These are phyloP conservation scores for Fonsecaea erecta DNA, from an alignment of 2,329 filamentous ascomycete genomes.

Conservation along the genomic window DNA sequence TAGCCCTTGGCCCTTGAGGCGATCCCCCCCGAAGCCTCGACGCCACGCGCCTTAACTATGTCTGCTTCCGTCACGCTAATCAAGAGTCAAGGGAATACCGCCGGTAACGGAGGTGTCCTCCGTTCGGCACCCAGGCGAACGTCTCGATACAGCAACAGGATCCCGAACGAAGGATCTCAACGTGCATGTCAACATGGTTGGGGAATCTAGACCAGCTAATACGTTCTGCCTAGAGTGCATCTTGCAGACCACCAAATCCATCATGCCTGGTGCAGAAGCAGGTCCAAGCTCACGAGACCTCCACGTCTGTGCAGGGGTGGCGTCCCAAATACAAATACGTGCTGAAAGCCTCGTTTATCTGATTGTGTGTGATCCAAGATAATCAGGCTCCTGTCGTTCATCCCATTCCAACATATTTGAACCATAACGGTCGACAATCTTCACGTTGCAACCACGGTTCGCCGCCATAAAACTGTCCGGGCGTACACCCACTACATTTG, in stretches of 20 bases:
- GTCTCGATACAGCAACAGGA: neutral
- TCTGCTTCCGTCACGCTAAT: neutral
- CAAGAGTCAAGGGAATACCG: neutral
- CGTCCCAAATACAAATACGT: slow-evolving; percentile 6
- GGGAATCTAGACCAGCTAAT: slow-evolving; percentile 3
- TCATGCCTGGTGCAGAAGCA: neutral
- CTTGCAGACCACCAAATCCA: neutral
- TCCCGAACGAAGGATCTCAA: neutral
- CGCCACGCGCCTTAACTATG: slow-evolving; percentile 15
- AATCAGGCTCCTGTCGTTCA: slow-evolving; percentile 48
- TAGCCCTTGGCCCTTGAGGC: too few relatives aligned
- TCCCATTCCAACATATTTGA: slow-evolving; percentile 87
- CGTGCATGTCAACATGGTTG: neutral
- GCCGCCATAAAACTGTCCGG: slow-evolving; percentile 86
- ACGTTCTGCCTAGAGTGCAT: neutral
- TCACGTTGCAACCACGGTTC: slow-evolving; percentile 83
- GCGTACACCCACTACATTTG: slow-evolving; percentile 87
- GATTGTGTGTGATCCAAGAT: neutral
- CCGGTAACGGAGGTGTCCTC: neutral
- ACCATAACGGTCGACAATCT: slow-evolving; percentile 95
- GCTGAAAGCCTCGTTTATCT: neutral
- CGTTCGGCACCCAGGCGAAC: neutral
- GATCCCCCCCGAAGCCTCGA: slow-evolving; percentile 17
- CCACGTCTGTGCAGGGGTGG: neutral
- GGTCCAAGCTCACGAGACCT: neutral